Evolutionary conservation across 2,329 filamentous ascomycete genomes (phyloP).

Genomic region (Lachnellula arida): DNA sequence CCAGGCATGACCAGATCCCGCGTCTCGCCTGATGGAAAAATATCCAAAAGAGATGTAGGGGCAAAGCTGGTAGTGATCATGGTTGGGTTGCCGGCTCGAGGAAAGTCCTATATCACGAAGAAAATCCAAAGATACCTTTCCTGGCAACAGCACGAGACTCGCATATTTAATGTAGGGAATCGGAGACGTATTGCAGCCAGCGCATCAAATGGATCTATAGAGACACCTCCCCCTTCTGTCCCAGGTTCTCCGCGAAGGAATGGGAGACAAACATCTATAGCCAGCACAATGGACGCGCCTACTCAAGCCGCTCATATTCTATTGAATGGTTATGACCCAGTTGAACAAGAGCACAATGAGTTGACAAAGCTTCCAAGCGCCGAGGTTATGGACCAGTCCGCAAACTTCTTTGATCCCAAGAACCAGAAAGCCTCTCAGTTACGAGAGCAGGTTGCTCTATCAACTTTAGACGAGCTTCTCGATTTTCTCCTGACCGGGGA

Average conservation of each 20-base stretch:
- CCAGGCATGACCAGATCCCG: conserved; percentile 93
- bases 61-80: conserved; percentile 97
- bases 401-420: conserved; percentile 87
- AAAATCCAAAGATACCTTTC: conserved; percentile 93
- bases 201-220: conserved; percentile 28
- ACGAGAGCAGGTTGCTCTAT: conserved; percentile 86
- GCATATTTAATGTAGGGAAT: conserved; percentile 97
- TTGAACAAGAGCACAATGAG: conserved; percentile 18
- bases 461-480: conserved; percentile 86
- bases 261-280: conserved; percentile 17
- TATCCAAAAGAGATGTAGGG: conserved; percentile 88
- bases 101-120: conserved; percentile 98
- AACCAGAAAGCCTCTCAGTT: conserved; percentile 79
- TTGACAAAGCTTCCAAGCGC: conserved; percentile 23
- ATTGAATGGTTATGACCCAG: conserved; percentile 43
- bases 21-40: conserved; percentile 91
- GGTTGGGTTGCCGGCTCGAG: conserved; percentile 91
- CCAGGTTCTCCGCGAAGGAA: conserved; percentile 24
- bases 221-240: conserved; percentile 16
- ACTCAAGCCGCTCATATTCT: conserved; percentile 53
- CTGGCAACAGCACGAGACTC: conserved; percentile 94
- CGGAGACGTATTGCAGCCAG: conserved; percentile 76
- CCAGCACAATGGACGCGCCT: conserved; percentile 32
- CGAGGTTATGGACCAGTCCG: conserved; percentile 76
- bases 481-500: conserved; percentile 80